Evolutionary conservation across 768 basidiomycete genomes (phyloP).

Genomic region (Fistulinella prunicolor): DNA sequence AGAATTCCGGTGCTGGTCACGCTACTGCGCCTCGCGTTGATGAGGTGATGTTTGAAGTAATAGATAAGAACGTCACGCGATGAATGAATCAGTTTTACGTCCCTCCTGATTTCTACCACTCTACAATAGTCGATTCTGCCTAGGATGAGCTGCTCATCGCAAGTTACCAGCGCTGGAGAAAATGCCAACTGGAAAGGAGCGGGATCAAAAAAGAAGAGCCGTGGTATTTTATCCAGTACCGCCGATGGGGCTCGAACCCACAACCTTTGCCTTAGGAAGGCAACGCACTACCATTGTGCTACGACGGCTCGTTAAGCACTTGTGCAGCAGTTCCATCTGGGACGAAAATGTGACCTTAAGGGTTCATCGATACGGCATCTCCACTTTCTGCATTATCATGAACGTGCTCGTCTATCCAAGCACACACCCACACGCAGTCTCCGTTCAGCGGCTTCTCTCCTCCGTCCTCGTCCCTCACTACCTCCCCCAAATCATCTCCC

Average conservation of each 20-base stretch:
- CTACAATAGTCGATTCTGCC: too few relatives aligned
- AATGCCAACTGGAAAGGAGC: too few relatives aligned
- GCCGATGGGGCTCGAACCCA: conserved; percentile 39
- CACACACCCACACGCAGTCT: conserved; percentile 52
- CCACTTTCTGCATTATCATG: conserved; percentile 36
- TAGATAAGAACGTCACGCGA: too few relatives aligned
- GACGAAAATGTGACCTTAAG: background rate
- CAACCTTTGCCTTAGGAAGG: conserved; percentile 40
- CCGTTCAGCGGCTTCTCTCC: conserved; percentile 47
- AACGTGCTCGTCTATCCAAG: conserved; percentile 76
- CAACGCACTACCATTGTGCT: conserved; percentile 40
- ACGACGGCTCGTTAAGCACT: conserved; percentile 29
- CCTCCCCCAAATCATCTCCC: conserved; percentile 67
- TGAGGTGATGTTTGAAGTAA: too few relatives aligned
- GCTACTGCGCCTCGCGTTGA: too few relatives aligned
- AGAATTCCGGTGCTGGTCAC: too few relatives aligned
- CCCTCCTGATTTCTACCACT: too few relatives aligned
- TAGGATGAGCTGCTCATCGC: too few relatives aligned
- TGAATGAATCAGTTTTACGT: too few relatives aligned
- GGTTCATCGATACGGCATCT: background rate
- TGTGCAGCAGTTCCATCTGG: background rate
- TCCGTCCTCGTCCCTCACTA: conserved; percentile 68
- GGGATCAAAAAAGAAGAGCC: conserved; percentile 29
- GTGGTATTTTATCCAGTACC: conserved; percentile 27
- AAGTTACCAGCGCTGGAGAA: too few relatives aligned